phyloP scores from a whole-genome alignment of 2,329 filamentous ascomycete genomes.

The Pseudopithomyces maydicus region DNA sequence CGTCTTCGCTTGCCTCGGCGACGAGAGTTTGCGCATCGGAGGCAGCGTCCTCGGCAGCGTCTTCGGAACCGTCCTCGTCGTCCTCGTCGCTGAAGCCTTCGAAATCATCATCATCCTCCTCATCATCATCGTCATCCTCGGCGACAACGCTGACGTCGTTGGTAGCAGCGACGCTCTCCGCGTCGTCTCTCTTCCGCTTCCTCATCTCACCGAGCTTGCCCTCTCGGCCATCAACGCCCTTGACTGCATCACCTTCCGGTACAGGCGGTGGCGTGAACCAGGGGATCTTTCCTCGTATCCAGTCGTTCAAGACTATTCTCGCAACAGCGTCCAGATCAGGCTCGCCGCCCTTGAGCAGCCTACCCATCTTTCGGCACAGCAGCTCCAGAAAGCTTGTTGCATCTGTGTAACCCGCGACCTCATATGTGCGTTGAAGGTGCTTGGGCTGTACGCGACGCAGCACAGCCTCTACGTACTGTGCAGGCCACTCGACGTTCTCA shows the following conservation, averaged over 20 bases:
- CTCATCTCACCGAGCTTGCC: conserved; percentile 85
- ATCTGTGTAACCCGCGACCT: conserved; percentile 77
- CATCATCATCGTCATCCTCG: conserved; percentile 19
- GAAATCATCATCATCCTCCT: conserved; percentile 35
- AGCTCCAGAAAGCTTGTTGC: conserved; percentile 84
- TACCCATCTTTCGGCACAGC: conserved; percentile 83
- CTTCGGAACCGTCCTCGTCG: conserved; percentile 18
- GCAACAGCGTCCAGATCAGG: conserved; percentile 93
- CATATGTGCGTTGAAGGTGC: conserved; percentile 92
- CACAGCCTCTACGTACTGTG: conserved; percentile 90
- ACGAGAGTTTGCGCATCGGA: conserved; percentile 18
- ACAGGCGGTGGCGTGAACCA: conserved; percentile 87
- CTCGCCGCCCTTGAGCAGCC: conserved; percentile 89
- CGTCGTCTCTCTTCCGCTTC: conserved; percentile 67
- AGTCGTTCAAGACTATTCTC: conserved; percentile 96
- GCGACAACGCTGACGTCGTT: conserved; percentile 5
- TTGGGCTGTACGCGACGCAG: conserved; percentile 79
- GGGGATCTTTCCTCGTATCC: conserved; percentile 90
- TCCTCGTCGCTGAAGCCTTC: conserved; percentile 40
- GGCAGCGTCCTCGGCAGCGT: conserved; percentile 17
- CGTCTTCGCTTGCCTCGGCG: conserved; percentile 25
- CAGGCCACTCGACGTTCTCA: conserved; percentile 94
- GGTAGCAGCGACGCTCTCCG: conserved; percentile 21
- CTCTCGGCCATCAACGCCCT: conserved; percentile 67
- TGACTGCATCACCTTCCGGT: conserved; percentile 39